Conservation (phyloP, 1,284 basidiomycete genomes). For the Puccinia sorghi region DNA sequence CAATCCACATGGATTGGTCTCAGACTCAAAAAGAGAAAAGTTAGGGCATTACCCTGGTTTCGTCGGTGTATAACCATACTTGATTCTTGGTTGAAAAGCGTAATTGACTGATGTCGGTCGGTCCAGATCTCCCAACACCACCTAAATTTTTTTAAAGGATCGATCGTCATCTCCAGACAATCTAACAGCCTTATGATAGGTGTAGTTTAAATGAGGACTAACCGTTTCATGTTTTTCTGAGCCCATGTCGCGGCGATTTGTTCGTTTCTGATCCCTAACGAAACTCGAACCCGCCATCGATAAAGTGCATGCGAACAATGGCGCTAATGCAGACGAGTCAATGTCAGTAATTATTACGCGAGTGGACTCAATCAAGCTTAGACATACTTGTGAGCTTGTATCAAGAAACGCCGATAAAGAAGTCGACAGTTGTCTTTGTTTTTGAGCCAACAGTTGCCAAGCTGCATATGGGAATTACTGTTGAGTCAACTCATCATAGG, state of each 20-base stretch:
- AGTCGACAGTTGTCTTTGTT: not conserved
- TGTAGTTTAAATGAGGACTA: not conserved
- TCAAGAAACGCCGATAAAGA: not conserved
- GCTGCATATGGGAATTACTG: not conserved
- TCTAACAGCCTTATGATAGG: not conserved
- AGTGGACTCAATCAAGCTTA: not conserved
- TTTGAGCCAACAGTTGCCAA: constrained; percentile 3
- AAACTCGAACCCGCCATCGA: not conserved
- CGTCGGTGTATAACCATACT: not conserved
- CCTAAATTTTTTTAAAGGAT: not conserved
- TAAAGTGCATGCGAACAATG: not conserved
- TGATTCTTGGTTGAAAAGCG: not conserved
- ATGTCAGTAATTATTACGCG: not conserved
- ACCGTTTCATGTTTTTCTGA: not conserved
- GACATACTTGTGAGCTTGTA: not conserved
- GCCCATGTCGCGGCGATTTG: not conserved
- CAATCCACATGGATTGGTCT: no score
- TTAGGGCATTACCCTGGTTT: not conserved
- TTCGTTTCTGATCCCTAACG: not conserved
- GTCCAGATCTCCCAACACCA: constrained; percentile 1
- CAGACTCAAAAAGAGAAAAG: not conserved
- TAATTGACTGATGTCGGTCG: not conserved
- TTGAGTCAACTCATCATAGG: not conserved
- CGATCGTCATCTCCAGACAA: not conserved
- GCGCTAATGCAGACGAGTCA: not conserved